Evolutionary conservation across 495 filamentous ascomycete species (phyloP), one percentile per base, ranked within the genome.

Genomic region (Penicillium psychrofluorescens): DNA sequence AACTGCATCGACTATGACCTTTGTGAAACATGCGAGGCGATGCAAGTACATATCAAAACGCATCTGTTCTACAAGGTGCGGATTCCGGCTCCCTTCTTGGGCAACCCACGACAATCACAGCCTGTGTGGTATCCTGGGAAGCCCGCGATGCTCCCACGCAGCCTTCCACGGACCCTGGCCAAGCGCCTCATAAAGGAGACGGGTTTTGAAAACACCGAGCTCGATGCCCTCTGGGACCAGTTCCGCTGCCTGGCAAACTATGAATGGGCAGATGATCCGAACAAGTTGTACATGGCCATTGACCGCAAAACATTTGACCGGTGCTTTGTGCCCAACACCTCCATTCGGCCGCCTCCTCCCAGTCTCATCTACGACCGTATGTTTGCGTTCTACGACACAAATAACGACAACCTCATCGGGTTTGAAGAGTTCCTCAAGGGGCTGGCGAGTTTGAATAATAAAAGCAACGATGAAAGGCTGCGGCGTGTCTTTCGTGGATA

Each of bases 21-120:
- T 12, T 95, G 87, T 64, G 87, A 94, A 61, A 81, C 78, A 8
- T 96, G 90, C 58, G 90, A 96, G 64, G 80, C 85, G 5, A 80
- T 86, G 59, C 80, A 85, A 41, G 70, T 88, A 1, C 94, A 99
- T 59, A 80, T 76, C 48, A 95, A 91, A 64, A 95, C 90, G 0
- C 92, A 98, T 67, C 70, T 98, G 35, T 95, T 98, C 71, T 95
- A 91, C 72, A 97, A 97, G 63, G 83, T 90, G 43, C 77, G 78
- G 11, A 83, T 90, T 32, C 86, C 86, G 7, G 77, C 80, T 4
- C 82, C 85, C 0, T 83, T 79, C 48, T 64, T 86, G 30, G 77
- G 81, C 4, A 81, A 78, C 36, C 78, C 79, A 9, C 67, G 75
- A 39, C 79, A 89, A 57, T 80, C 81, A 10, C 81, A 86, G 50